phyloP scores from a whole-genome alignment of 1,284 basidiomycete species.

The Tylopilus orsonianus region DNA sequence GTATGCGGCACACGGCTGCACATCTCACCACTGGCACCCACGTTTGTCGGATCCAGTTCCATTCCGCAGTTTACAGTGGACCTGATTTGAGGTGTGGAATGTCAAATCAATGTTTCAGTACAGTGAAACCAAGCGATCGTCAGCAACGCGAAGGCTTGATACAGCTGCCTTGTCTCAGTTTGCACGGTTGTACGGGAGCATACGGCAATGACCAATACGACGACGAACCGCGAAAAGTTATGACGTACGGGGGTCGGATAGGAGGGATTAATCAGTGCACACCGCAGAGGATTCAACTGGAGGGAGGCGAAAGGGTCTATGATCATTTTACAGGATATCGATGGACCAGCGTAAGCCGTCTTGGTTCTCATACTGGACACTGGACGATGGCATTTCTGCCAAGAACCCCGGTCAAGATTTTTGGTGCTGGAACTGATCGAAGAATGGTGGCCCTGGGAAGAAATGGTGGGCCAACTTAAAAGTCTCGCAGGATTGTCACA shows the following conservation, averaged over 20 bases:
- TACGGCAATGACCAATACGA: neutral
- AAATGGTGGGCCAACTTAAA: conserved; percentile 3
- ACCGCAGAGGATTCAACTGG: too few species aligned
- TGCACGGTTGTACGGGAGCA: neutral
- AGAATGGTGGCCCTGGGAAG: neutral
- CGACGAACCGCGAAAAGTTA: neutral
- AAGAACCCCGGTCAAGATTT: neutral
- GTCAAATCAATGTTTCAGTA: conserved; percentile 8
- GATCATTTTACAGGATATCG: neutral
- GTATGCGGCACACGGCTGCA: neutral
- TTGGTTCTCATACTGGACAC: neutral
- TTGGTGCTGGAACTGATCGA: too few species aligned
- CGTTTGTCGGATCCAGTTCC: conserved; percentile 15
- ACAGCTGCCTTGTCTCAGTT: too few species aligned
- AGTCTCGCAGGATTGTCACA: neutral
- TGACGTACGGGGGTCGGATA: neutral
- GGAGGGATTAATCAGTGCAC: conserved; percentile 2
- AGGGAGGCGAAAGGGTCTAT: neutral
- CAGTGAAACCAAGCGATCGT: too few species aligned
- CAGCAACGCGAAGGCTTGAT: too few species aligned
- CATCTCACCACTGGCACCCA: conserved; percentile 20
- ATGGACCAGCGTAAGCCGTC: neutral
- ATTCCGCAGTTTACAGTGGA: conserved; percentile 6
- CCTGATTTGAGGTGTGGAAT: neutral
- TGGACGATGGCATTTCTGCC: conserved; percentile 1